Evolutionary conservation across 192 early-diverging fungal genomes (phyloP), one percentile per base, ranked within the genome.

Genomic region (Podila clonocystis): DNA sequence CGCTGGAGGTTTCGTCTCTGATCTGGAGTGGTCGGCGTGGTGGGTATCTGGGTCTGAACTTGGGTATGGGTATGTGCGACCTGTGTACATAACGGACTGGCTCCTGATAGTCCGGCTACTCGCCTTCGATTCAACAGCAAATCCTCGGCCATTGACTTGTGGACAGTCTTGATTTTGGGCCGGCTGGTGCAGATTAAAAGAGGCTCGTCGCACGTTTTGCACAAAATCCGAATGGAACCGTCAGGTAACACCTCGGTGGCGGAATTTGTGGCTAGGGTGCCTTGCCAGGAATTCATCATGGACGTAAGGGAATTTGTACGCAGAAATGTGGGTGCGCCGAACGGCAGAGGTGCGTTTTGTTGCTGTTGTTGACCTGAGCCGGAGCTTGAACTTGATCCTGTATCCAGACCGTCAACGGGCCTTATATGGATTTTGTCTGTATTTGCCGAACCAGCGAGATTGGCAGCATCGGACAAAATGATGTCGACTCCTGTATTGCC

Each of bases 121-220:
- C 63, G 30, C 50, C 61, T 57, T 3, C 65, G 58, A 29, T 74
- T 67, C 22, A 31, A 4, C 0, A 68, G 34, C 31, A 74, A 12
- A 11, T 67, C 58, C 5, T 50, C 29, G 6, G 73, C 73, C 73
- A 74, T 74, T 8, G 65, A 68, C 17, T 62, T 62, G 11, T 62
- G 48, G 4, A 74, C 50, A 24, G 33, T 36, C 60, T 63, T 62
- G 65, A 74, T 74, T 20, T 55, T 62, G 13, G 73, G 73, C 13
- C 50, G 19, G 33, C 50, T 65, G 9, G 73, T 41, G 33, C 65
- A 68, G 1, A 59, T 28, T 11, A 74, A 55, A 6, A 74, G 13
- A 0, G 31, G 52, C 19, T 68, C 49, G 45, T 17, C 29, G 60
- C 73, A 74, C 0, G 50, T 36, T 60, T 68, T 74, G 50, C 73